A percentile compares a stretch with the other conserved stretches of the same genome.
Conservation (phyloP, 2,329 filamentous ascomycete species). For the Alternaria panax region DNA sequence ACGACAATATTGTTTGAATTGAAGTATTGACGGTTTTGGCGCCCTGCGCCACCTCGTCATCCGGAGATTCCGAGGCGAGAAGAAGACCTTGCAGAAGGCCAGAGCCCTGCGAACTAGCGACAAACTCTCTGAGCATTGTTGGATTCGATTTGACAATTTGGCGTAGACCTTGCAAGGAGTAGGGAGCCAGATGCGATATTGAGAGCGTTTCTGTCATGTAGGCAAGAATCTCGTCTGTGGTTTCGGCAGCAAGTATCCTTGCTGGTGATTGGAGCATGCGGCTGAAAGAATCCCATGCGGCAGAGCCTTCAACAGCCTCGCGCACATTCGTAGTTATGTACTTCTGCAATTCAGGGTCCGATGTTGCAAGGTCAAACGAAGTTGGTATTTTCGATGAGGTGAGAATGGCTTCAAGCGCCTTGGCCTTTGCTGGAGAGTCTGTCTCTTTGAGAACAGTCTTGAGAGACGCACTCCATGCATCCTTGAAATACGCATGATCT, state of each 20-base stretch:
- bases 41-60: conserved; percentile 59
- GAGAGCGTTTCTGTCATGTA: conserved; percentile 51
- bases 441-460: conserved; percentile 37
- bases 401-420: conserved; percentile 43
- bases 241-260: conserved; percentile 44
- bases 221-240: conserved; percentile 49
- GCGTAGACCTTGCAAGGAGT: conserved; percentile 56
- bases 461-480: conserved; percentile 42
- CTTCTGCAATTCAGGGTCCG: conserved; percentile 46
- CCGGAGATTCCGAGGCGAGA: conserved; percentile 61
- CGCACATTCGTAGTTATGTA: conserved; percentile 44
- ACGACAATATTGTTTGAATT: conserved; percentile 47
- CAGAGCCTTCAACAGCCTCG: conserved; percentile 39
- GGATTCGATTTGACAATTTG: conserved; percentile 53
- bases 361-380: conserved; percentile 46
- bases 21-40: conserved; percentile 50
- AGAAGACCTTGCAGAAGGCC: conserved; percentile 61
- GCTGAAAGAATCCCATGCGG: conserved; percentile 48
- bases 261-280: conserved; percentile 47
- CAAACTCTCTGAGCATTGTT: conserved; percentile 53
- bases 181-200: conserved; percentile 41
- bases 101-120: conserved; percentile 56
- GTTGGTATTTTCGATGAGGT: conserved; percentile 47
- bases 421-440: conserved; percentile 37
- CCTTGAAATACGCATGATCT: conserved; percentile 37